Conservation (phyloP, 2,329 filamentous ascomycete species). For the Coleophoma crateriformis region DNA sequence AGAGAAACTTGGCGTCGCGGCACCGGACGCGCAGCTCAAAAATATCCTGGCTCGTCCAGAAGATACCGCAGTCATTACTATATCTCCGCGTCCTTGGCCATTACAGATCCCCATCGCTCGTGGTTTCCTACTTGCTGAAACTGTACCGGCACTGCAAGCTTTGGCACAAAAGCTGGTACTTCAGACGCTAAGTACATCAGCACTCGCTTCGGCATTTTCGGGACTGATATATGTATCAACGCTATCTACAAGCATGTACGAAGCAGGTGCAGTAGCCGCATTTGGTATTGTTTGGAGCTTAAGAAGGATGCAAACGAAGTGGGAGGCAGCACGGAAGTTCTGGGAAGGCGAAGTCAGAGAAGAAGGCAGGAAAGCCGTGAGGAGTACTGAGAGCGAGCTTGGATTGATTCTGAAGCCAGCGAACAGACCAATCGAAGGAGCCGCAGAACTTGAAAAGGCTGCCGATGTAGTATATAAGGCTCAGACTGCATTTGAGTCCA, state of each 20-base stretch:
- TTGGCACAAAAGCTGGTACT: constrained; percentile 70
- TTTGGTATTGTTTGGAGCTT: constrained; percentile 56
- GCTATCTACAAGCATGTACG: constrained; percentile 48
- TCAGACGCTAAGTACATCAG: constrained; percentile 65
- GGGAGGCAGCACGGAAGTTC: constrained; percentile 53
- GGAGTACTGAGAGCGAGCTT: constrained; percentile 49
- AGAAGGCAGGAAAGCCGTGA: constrained; percentile 57
- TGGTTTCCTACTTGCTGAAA: constrained; percentile 58
- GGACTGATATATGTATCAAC: constrained; percentile 52
- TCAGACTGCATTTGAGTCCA: constrained; percentile 11
- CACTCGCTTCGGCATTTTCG: constrained; percentile 49
- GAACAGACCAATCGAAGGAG: constrained; percentile 6
- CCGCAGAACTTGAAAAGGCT: constrained; percentile 16
- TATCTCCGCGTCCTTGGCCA: constrained; percentile 51
- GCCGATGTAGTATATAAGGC: constrained; percentile 12
- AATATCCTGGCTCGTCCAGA: constrained; percentile 13
- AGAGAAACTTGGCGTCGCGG: constrained; percentile 7
- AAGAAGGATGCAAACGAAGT: constrained; percentile 53
- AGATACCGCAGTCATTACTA: constrained; percentile 8
- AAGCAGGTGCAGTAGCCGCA: constrained; percentile 56
- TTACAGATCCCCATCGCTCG: constrained; percentile 68
- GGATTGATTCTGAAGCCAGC: constrained; percentile 34
- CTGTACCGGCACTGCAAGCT: constrained; percentile 65
- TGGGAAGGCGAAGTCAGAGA: constrained; percentile 65
- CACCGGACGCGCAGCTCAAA: constrained; percentile 10